Conservation (phyloP, 2,329 filamentous ascomycete species). For the Polytolypa hystricis region DNA sequence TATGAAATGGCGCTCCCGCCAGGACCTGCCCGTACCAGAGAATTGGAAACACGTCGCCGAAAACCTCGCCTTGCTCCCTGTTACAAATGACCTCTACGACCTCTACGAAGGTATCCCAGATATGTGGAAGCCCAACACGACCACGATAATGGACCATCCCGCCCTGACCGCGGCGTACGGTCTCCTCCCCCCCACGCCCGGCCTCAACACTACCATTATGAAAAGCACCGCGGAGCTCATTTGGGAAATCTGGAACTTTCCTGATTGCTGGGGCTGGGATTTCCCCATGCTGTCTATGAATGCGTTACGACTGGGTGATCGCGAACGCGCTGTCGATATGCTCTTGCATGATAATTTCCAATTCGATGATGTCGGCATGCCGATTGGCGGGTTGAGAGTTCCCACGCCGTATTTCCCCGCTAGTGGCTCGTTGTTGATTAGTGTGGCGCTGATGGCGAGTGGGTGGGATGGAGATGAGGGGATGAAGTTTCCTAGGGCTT, state of each 20-base stretch:
- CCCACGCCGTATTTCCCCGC: conserved; percentile 49
- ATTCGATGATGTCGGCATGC: conserved; percentile 49
- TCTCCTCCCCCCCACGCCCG: conserved; percentile 31
- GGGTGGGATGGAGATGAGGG: conserved; percentile 44
- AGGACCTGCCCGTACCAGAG: conserved; percentile 32
- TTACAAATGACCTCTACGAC: conserved; percentile 40
- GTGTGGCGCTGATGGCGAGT: conserved; percentile 46
- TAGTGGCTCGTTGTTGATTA: conserved; percentile 39
- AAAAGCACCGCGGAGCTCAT: conserved; percentile 31
- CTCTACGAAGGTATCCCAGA: conserved; percentile 43
- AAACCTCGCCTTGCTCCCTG: conserved; percentile 44
- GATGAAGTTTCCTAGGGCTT: conserved; percentile 37
- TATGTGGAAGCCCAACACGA: conserved; percentile 29
- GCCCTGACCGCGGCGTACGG: conserved; percentile 37
- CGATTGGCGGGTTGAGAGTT: conserved; percentile 41
- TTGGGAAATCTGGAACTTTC: conserved; percentile 31
- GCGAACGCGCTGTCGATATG: conserved; percentile 30
- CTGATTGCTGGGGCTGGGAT: conserved; percentile 37
- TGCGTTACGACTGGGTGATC: conserved; percentile 32
- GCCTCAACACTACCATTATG: conserved; percentile 27
- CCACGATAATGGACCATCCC: conserved; percentile 33
- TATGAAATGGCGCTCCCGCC: conserved; percentile 41
- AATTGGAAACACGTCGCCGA: conserved; percentile 40
- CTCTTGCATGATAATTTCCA: conserved; percentile 40
- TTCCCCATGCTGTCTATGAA: conserved; percentile 39